Percentiles rank a stretch among this genome's conserved stretches.
Evolutionary conservation across 2,329 filamentous ascomycete species (phyloP).

Genomic region (Hypoxylon sp.): DNA sequence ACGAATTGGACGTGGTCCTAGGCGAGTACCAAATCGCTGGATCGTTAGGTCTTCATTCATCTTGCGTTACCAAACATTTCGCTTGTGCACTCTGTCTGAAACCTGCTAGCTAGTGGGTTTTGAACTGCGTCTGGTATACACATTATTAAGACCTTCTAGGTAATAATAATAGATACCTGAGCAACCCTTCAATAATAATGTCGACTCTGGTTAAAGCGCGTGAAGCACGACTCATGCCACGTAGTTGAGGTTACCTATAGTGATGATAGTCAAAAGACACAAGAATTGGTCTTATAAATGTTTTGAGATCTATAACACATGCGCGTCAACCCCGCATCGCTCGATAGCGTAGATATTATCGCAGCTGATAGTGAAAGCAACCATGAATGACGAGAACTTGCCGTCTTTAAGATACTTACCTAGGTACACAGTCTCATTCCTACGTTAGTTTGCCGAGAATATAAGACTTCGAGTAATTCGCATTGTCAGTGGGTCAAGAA

Average conservation of each 20-base stretch:
- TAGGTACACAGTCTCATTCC: neutral
- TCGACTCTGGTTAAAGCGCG: too few species aligned
- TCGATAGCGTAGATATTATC: constrained; percentile 13
- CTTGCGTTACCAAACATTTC: neutral
- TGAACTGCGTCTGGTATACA: too few species aligned
- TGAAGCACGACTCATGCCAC: too few species aligned
- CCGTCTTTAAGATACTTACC: neutral
- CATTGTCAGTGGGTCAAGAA: neutral
- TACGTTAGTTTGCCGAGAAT: neutral
- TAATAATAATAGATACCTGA: too few species aligned
- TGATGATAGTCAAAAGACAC: neutral
- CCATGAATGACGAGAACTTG: neutral
- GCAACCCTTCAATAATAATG: too few species aligned
- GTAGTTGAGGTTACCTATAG: neutral
- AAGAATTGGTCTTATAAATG: too few species aligned
- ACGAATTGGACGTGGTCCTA: neutral
- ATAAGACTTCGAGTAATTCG: neutral
- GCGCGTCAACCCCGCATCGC: constrained; percentile 17
- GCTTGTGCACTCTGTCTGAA: too few species aligned
- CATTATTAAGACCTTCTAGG: too few species aligned
- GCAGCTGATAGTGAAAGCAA: neutral
- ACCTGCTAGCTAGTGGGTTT: too few species aligned
- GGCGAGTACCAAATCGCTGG: neutral
- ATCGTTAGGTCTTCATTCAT: neutral
- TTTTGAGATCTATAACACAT: neutral